phyloP scores from a whole-genome alignment of 805 yeast species.

The Kluyveromyces lactis region DNA sequence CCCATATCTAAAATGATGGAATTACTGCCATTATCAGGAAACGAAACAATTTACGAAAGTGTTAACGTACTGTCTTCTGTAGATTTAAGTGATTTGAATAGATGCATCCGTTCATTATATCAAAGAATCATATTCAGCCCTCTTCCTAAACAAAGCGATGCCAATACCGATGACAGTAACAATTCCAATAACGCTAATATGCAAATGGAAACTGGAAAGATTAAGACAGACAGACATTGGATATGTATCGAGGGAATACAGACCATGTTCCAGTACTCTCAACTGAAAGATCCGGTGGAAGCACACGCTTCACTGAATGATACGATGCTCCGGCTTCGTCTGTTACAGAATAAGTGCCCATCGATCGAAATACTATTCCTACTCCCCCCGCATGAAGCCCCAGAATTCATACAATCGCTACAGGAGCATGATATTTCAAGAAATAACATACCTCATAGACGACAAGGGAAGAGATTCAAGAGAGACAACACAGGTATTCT shows the following conservation, averaged over 20 bases:
- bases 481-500: not conserved
- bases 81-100: slow-evolving; percentile 20
- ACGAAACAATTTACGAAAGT: slow-evolving; percentile 18
- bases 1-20: slow-evolving; percentile 21
- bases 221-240: not conserved
- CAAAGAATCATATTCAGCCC: not conserved
- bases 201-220: not conserved
- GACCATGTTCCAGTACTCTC: slow-evolving; percentile 23
- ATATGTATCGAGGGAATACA: slow-evolving; percentile 20
- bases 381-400: slow-evolving; percentile 2
- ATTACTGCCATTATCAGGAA: slow-evolving; percentile 11
- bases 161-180: not conserved
- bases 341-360: slow-evolving; percentile 11
- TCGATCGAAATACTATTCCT: not conserved
- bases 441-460: not conserved
- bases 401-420: not conserved
- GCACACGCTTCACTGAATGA: slow-evolving; percentile 20
- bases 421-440: not conserved
- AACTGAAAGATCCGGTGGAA: slow-evolving; percentile 10
- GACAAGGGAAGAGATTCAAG: slow-evolving; percentile 1
- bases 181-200: not conserved
- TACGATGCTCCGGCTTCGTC: slow-evolving; percentile 15
- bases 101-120: slow-evolving; percentile 5
- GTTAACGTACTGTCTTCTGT: slow-evolving; percentile 21
- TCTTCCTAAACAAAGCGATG: not conserved